Evolutionary conservation across 495 filamentous ascomycete species (phyloP).

Genomic region (Podospora fimiseda): DNA sequence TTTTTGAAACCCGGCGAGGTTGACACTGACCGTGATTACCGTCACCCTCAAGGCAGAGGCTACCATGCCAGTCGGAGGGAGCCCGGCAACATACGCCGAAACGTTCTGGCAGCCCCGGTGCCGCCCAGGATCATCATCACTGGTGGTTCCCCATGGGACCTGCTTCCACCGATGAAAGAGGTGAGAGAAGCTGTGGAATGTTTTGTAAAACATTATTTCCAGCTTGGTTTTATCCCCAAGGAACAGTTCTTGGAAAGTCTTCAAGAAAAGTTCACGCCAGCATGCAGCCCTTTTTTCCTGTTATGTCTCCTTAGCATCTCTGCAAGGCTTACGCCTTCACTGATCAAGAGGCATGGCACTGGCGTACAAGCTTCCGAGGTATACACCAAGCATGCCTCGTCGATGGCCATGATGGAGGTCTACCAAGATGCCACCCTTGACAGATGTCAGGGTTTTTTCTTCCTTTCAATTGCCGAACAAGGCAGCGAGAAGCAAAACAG

Average conservation of each 20-base stretch:
- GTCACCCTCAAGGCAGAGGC: conserved; percentile 39
- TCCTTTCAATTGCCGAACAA: conserved; percentile 47
- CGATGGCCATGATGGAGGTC: conserved; percentile 39
- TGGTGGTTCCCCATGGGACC: conserved; percentile 36
- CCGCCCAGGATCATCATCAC: conserved; percentile 11
- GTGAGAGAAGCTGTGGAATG: conserved; percentile 40
- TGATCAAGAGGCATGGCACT: conserved; percentile 38
- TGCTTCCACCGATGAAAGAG: conserved; percentile 35
- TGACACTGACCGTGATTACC: conserved; percentile 40
- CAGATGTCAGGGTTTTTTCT: conserved; percentile 45
- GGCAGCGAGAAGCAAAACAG: conserved; percentile 44
- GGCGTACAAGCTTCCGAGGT: conserved; percentile 39
- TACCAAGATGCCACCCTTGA: conserved; percentile 45
- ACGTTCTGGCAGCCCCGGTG: conserved; percentile 25
- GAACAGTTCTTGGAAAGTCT: conserved; percentile 39
- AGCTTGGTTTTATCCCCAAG: conserved; percentile 49
- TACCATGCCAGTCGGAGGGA: conserved; percentile 37
- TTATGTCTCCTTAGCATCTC: conserved; percentile 43
- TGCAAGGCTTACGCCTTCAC: conserved; percentile 39
- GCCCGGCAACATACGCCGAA: conserved; percentile 30
- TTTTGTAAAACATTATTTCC: conserved; percentile 43
- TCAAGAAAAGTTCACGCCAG: conserved; percentile 31
- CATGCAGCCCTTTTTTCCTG: conserved; percentile 43
- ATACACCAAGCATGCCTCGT: conserved; percentile 43
- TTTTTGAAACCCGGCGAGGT: conserved; percentile 40